phyloP scores from a whole-genome alignment of 2,329 filamentous ascomycete species.

The Monosporascus cannonballus region DNA sequence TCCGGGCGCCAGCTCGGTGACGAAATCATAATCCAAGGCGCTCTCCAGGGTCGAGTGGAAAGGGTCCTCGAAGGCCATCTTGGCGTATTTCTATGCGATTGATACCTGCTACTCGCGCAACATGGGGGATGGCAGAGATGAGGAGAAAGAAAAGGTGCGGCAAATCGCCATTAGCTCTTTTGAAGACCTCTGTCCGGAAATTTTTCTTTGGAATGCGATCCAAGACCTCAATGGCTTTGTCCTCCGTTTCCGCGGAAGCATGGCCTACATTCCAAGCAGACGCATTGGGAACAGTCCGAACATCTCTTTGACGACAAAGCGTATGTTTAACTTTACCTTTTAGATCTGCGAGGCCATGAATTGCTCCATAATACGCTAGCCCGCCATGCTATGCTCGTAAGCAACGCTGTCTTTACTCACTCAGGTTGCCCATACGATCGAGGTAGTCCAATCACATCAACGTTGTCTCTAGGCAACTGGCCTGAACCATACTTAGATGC shows the following conservation, averaged over 20 bases:
- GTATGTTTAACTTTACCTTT: neutral
- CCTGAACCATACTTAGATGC: no score
- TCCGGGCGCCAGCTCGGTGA: conserved; percentile 16
- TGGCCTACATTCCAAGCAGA: neutral
- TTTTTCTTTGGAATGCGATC: neutral
- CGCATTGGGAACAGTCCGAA: neutral
- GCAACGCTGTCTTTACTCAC: no score
- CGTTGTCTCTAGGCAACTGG: no score
- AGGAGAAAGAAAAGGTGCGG: neutral
- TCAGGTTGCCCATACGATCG: no score
- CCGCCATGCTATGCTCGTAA: no score
- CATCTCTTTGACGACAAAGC: neutral
- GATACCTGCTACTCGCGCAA: neutral
- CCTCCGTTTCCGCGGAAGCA: neutral
- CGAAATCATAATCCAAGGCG: conserved; percentile 20
- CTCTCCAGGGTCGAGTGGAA: conserved; percentile 6
- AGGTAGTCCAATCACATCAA: no score
- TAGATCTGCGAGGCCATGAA: no score
- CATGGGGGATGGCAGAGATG: neutral
- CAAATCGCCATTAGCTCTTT: neutral
- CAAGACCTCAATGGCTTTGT: neutral
- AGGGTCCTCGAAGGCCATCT: conserved; percentile 8
- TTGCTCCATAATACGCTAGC: no score
- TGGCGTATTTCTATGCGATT: neutral
- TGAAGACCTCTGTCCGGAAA: neutral